Base-by-base conservation (phyloP, 441 rosid genomes). In the Jatropha multifida region DNA sequence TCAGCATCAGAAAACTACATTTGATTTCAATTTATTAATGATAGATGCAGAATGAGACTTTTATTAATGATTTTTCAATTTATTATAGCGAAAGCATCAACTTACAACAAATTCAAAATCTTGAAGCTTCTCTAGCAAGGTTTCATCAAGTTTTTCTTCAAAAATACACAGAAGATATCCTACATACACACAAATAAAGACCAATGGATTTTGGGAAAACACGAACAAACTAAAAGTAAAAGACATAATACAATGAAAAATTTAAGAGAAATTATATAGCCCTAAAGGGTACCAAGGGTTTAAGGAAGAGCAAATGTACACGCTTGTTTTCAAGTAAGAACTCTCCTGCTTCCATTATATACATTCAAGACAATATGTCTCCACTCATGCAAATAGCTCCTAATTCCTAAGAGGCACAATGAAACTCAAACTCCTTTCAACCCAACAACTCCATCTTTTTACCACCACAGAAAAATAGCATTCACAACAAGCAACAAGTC, bases 101-200 rank as follows among this genome's bases (percentile, higher is more conserved):
- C 86, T 81, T 83, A 92, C 99, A 78, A 88, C 88, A 81, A 90
- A 95, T 76, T 90, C 97, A 86, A 90, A 88, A 79, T 81, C 94
- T 69, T 81, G 83, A 82, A 84, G 86, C 81, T 83, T 82, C 48
- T 73, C 82, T 68, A 88, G 81, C 58, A 86, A 78, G 67, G 76
- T 75, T 77, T 89, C 92, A 71, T 90, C 93, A 69, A 88, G 84
- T 59, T 90, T 90, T 82, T 89, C 97, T 81, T 88, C 93, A 83
- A 86, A 88, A 79, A 92, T 79, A 77, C 99, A 96, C 81, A 96
- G 88, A 81, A 93, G 87, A 84, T 96, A 96, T 81, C 98, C 99
- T 96, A 79, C 77, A 83, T 60, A 75, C 66, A 75, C 77, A 48
- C 71, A 78, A 44, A 65, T 37, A 72, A 64, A 59, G 27, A 73